phyloP scores from a whole-genome alignment of 768 basidiomycete species.

The Lactarius deliciosus region DNA sequence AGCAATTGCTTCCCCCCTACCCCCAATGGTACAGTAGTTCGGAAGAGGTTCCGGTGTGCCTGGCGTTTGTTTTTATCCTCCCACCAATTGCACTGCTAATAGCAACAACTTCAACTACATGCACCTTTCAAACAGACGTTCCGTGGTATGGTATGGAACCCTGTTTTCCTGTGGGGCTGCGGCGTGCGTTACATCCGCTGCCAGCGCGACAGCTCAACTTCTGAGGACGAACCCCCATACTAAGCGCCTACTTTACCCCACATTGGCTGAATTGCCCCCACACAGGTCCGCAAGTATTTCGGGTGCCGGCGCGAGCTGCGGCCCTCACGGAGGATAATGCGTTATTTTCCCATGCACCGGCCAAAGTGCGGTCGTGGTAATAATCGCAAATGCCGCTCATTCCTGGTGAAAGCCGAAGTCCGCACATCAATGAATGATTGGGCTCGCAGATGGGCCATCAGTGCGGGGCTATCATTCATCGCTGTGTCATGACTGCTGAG shows the following conservation, averaged over 20 bases:
- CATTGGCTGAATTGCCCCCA: slow-evolving; percentile 8
- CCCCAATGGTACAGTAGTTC: slow-evolving; percentile 1
- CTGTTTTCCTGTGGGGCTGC: background rate
- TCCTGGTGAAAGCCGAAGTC: slow-evolving; percentile 11
- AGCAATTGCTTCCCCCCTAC: background rate
- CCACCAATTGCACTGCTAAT: background rate
- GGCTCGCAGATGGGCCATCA: slow-evolving; percentile 18
- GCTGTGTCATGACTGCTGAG: slow-evolving; percentile 5
- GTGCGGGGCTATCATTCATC: slow-evolving; percentile 6
- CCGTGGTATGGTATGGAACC: background rate
- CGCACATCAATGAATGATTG: slow-evolving; percentile 4
- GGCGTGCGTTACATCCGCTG: background rate
- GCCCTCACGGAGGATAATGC: background rate
- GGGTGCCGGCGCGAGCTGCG: slow-evolving; percentile 7
- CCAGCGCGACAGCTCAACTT: background rate
- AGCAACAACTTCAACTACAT: background rate
- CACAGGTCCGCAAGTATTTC: slow-evolving; percentile 16
- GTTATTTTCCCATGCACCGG: background rate
- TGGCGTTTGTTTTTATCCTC: background rate
- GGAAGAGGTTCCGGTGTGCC: background rate
- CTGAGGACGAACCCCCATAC: background rate
- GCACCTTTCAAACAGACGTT: background rate
- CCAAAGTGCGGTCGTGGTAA: slow-evolving; percentile 1
- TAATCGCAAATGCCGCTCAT: background rate
- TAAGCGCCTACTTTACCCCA: slow-evolving; percentile 16